Evolutionary conservation across 192 early-diverging fungal genomes (phyloP).

Genomic region (Funneliformis mosseae): DNA sequence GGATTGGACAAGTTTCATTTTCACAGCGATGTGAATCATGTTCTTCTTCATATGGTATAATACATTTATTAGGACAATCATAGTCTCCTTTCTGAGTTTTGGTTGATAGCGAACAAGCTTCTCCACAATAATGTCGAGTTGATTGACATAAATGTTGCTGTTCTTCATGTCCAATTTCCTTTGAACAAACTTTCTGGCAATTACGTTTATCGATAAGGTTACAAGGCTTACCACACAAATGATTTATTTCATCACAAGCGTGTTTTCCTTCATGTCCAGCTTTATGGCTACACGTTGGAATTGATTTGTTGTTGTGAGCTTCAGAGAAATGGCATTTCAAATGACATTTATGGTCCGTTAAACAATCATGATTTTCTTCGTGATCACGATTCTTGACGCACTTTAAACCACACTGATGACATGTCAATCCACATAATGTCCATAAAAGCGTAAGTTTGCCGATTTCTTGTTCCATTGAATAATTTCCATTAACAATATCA

Average conservation of each 20-base stretch:
- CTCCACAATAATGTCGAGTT: conserved; percentile 35
- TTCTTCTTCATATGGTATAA: conserved; percentile 18
- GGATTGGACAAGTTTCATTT: conserved; percentile 21
- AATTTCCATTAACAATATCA: conserved; percentile 2
- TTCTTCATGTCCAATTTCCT: conserved; percentile 31
- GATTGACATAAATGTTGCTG: conserved; percentile 27
- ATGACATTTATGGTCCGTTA: conserved; percentile 34
- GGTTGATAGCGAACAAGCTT: conserved; percentile 25
- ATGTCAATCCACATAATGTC: conserved; percentile 21
- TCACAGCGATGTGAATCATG: conserved; percentile 24
- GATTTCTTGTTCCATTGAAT: conserved; percentile 17
- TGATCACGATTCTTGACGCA: conserved; percentile 29
- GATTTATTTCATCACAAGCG: conserved; percentile 21
- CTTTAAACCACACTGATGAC: conserved; percentile 17
- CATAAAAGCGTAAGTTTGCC: conserved; percentile 8
- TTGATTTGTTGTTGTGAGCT: not conserved
- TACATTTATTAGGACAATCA: conserved; percentile 19
- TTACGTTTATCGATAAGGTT: conserved; percentile 1
- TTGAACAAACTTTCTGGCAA: conserved; percentile 28
- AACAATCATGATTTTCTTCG: conserved; percentile 27
- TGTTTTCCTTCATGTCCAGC: conserved; percentile 29
- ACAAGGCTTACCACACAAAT: conserved; percentile 15
- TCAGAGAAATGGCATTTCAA: conserved; percentile 5
- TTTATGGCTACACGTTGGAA: conserved; percentile 7
- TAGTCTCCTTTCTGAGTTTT: conserved; percentile 11